Base-by-base conservation (phyloP, 2,329 filamentous ascomycete species). In the Epichloe brachyelytri region DNA sequence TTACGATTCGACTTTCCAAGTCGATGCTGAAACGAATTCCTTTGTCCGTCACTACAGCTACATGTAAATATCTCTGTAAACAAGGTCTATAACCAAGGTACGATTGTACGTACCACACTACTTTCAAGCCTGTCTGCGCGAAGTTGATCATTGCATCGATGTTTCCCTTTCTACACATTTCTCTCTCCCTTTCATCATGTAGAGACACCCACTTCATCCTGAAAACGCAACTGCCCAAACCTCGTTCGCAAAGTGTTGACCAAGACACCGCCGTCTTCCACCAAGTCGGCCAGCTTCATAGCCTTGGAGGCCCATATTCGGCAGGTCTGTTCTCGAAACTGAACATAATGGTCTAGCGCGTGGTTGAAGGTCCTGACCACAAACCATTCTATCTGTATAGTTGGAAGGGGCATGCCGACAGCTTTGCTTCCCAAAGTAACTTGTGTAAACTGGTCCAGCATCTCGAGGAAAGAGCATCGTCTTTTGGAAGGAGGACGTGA, bases 371-470 rank as follows among this genome's bases (percentile, higher is more conserved):
- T 70, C 5, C 75, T 79, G 1, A 79, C 78, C 0, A 80, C 79
- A n/a, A 93, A 75, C 83, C 85, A 93, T 59, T 88, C 82, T 1
- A 90, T 67, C 60, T 93, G 87, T 3, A 77, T 74, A 0, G 68
- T 59, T 0, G 86, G 85, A 60, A 87, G 87, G 1, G 67, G 63
- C 1, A 68, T 62, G 20, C 69, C 57, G n/a, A 60, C 66, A 54
- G 72, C 63, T 2, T 69, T 61, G n/a, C 74, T 67, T 56, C 76
- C 71, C 48, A 68, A 67, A 6, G 78, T 77, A 49, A 83, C 71
- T 1, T 63, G 63, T 2, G 74, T 71, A 1, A 80, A 78, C 60
- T 88, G 81, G n/a, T 81, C 75, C 7, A 88, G 67, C 4, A 88
- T 71, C 44, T 75, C 71, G 47, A 84, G 69, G 10, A 79, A 15